Evolutionary conservation across 1,284 basidiomycete species (phyloP).

Genomic region (Pyrrhoderma noxium): DNA sequence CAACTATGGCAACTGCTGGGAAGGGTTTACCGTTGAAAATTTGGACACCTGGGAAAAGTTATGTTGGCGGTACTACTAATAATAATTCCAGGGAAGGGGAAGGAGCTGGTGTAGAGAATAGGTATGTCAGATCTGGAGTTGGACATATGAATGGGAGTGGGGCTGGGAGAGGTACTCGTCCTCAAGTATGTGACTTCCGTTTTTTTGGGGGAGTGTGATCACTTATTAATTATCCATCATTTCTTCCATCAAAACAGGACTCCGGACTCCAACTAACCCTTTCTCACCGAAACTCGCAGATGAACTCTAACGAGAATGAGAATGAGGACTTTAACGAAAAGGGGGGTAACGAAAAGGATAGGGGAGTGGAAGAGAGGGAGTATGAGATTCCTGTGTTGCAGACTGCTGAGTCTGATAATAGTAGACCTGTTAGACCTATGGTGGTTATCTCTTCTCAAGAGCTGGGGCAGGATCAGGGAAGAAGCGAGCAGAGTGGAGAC

Average conservation of each 20-base stretch:
- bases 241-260: too few relatives aligned
- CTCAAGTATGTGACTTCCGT: neutral
- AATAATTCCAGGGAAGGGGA: neutral
- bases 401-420: too few relatives aligned
- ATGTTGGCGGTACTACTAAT: neutral
- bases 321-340: neutral
- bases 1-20: slow-evolving; percentile 15
- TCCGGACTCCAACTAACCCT: neutral
- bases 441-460: too few relatives aligned
- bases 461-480: too few relatives aligned
- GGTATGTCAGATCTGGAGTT: too few relatives aligned
- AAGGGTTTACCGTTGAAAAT: slow-evolving; percentile 9
- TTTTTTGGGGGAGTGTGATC: too few relatives aligned
- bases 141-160: neutral
- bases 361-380: neutral
- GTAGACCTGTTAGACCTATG: too few relatives aligned
- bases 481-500: too few relatives aligned
- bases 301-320: neutral
- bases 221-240: too few relatives aligned
- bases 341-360: too few relatives aligned
- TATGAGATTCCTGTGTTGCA: too few relatives aligned
- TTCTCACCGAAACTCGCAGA: neutral
- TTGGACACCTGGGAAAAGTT: slow-evolving; percentile 4
- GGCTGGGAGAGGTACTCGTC: neutral
- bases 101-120: too few relatives aligned